Evolutionary conservation across 352 stramenopile genomes (phyloP).

Genomic region (Vaucheria bursata): DNA sequence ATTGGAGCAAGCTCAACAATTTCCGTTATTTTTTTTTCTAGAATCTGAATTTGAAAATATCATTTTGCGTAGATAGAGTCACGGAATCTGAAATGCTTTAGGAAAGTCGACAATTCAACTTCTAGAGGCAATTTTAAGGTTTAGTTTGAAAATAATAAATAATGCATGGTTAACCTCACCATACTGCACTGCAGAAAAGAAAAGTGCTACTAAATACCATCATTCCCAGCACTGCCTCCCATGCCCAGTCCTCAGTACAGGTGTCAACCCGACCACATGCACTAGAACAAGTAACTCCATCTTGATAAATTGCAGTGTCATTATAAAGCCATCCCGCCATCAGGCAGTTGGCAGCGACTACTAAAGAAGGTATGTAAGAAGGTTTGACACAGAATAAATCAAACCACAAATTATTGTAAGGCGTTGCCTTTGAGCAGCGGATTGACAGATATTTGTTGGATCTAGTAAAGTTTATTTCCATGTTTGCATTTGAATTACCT

Average conservation of each 20-base stretch:
- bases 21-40: neutral
- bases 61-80: neutral
- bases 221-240: neutral
- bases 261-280: neutral
- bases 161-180: neutral
- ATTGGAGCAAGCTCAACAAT: neutral
- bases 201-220: conserved; percentile 1
- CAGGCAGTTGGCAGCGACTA: neutral
- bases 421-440: too few relatives aligned
- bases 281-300: neutral
- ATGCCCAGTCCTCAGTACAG: neutral
- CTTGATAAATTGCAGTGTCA: neutral
- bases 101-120: neutral
- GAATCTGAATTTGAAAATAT: neutral
- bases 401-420: too few relatives aligned
- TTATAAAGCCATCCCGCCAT: conserved; percentile 4
- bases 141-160: neutral
- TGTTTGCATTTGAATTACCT: too few relatives aligned
- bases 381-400: too few relatives aligned
- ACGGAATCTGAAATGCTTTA: neutral
- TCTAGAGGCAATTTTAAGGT: neutral
- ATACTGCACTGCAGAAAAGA: neutral
- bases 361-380: neutral
- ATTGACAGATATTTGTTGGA: too few relatives aligned
- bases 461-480: too few relatives aligned